Conservation (phyloP, 2,329 filamentous ascomycete genomes). For the Fusarium beomiforme region DNA sequence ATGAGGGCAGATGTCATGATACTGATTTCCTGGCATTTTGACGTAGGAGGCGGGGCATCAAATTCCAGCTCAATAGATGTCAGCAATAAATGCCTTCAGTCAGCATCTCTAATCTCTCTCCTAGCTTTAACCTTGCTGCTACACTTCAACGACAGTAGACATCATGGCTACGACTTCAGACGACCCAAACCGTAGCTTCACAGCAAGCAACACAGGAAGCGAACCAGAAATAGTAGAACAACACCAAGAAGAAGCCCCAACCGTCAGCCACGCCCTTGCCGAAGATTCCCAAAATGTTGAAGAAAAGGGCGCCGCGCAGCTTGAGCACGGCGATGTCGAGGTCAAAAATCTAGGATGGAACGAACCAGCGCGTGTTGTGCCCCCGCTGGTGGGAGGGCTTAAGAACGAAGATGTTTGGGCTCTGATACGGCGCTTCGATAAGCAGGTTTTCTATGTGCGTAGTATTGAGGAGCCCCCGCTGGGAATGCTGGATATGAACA, state of each 20-base stretch:
- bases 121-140: neutral
- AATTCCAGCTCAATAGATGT: conserved; percentile 17
- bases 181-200: conserved; percentile 26
- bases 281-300: conserved; percentile 45
- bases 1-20: conserved; percentile 15
- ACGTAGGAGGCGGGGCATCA: conserved; percentile 35
- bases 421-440: conserved; percentile 77
- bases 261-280: conserved; percentile 51
- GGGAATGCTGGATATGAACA: conserved; percentile 80
- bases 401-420: conserved; percentile 80
- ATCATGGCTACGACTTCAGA: conserved; percentile 18
- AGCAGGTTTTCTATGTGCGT: conserved; percentile 75
- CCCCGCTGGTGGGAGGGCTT: conserved; percentile 73
- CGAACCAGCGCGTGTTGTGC: conserved; percentile 64
- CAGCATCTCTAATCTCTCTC: neutral
- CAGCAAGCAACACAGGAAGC: conserved; percentile 26
- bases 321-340: conserved; percentile 61
- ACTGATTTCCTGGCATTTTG: conserved; percentile 20
- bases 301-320: conserved; percentile 57
- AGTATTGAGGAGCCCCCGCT: conserved; percentile 62
- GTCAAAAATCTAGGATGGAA: conserved; percentile 78
- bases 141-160: neutral
- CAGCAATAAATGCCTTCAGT: too few relatives aligned
- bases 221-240: conserved; percentile 46
- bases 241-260: conserved; percentile 45